Evolutionary conservation across 805 yeast species (phyloP), one percentile per base, ranked within the genome.

Genomic region (Lachancea sp.): DNA sequence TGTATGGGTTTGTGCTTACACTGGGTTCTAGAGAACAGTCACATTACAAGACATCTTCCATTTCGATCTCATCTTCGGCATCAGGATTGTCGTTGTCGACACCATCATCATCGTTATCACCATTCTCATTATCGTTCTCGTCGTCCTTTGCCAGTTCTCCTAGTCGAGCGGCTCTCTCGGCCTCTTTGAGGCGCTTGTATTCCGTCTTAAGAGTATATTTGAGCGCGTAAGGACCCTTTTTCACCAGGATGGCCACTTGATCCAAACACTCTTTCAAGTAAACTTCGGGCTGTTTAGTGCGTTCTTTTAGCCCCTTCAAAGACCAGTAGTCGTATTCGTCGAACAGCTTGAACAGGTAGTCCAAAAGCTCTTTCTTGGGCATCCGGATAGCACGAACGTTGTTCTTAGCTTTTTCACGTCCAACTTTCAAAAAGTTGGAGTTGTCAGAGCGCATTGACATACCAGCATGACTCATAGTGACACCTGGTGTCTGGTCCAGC

Each of bases 321-420:
- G 92, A 80, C 98, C 98, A 92, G 63, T 89, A 92, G 58, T 90
- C 97, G 61, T 83, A 87, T 60, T 89, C 94, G 62, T 88, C 96
- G 63, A 92, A 92, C 54, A 90, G 70, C 51, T 83, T 75, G 76
- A 92, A 92, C 51, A 92, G 67, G 50, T 85, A 67, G 63, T 89
- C 96, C 72, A 90, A 74, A 43, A 92, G 74, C 48, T 88, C 97
- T 60, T 84, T 86, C 67, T 85, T 80, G 28, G 95, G 96, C 82
- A 92, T 85, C 60, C 98, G 77, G 49, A 84, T 86, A 24, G 97
- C 95, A 57, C 95, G 81, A 26, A 64, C 62, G 43, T 52, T 60
- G 49, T 70, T 67, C 49, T 67, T 67, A 20, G 69, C 64, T 49
- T 71, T 75, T 49, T 73, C 78, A 42, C 68, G 68, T 17, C 69